Evolutionary conservation across 306 rosid genomes (phyloP), one percentile per base, ranked within the genome.

Genomic region (Lathyrus oleraceus): DNA sequence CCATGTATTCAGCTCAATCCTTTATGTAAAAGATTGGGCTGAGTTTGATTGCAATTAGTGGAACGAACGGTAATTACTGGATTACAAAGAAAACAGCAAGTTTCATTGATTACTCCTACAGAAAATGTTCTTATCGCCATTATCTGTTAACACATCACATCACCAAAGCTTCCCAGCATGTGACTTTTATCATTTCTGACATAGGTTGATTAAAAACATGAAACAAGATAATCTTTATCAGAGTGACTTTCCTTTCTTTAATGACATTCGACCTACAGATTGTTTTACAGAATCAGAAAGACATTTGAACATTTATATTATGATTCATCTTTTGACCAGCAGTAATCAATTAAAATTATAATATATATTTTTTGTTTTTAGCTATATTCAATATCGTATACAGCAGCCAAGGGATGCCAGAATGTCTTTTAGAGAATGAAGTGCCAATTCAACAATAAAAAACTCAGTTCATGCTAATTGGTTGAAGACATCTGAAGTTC

Each of bases 101-200:
- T 59, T 56, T 14, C 21, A 19, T 21, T 40, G 44, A 43, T 17
- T 17, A 32, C 10, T 36, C 36, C 13, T 36, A 28, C 54, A 35
- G 58, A 53, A 60, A 68, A 60, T 69, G 19, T 23, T 44, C 19
- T 35, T 14, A 35, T 13, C 51, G 2, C 48, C 15, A 43, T 43
- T 11, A 56, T 42, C 38, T 19, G 40, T 28, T 8, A 57, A 56
- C 43, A 44, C 38, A 43, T 28, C 11, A 49, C 27, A 54, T 58
- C 73, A 14, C 13, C 52, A 59, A 15, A 57, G 75, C 43, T 54
- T 54, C 43, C 27, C 40, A 9, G 15, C 42, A n/a, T 14, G 42
- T 27, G 42, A 16, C 28, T n/a, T 56, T 56, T 25, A 70, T 40
- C n/a, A n/a, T n/a, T n/a, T n/a, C n/a, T n/a, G n/a, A n/a, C n/a